Evolutionary conservation across 2,329 filamentous ascomycete species (phyloP).

Genomic region (Nothomitra cinnamomea): DNA sequence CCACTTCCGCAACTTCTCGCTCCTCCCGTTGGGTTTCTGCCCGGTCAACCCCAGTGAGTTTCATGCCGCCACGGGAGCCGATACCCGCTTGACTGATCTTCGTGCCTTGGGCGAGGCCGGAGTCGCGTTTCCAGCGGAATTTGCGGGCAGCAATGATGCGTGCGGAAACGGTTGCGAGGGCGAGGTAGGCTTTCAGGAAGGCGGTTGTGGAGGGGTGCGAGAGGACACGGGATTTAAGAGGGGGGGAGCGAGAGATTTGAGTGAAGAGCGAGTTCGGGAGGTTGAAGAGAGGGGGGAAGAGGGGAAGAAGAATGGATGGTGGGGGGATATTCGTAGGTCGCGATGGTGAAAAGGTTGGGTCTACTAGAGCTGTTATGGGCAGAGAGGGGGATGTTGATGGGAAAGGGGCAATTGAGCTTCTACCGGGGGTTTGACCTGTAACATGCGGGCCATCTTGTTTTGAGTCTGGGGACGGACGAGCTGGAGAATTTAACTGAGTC

Average conservation of each 20-base stretch:
- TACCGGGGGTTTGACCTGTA: not conserved
- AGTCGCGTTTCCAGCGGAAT: constrained; percentile 80
- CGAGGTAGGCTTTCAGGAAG: constrained; percentile 26
- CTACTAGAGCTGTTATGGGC: not conserved
- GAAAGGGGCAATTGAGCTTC: not conserved
- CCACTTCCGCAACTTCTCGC: constrained; percentile 63
- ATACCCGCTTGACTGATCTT: constrained; percentile 54
- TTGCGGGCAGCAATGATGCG: constrained; percentile 72
- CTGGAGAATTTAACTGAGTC: not conserved
- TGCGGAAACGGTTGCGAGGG: constrained; percentile 48
- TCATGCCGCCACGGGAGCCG: constrained; percentile 72
- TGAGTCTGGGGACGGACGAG: not conserved
- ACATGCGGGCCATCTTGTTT: not conserved
- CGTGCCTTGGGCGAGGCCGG: constrained; percentile 71
- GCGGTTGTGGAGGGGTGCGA: constrained; percentile 41
- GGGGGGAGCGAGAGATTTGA: constrained; percentile 56
- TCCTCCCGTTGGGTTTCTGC: constrained; percentile 70
- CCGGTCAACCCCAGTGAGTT: constrained; percentile 72
- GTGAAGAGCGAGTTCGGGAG: constrained; percentile 59
- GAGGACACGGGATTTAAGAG: constrained; percentile 51
- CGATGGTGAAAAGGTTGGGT: constrained; percentile 2
- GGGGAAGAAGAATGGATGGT: constrained; percentile 61
- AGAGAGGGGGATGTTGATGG: not conserved
- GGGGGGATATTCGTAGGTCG: constrained; percentile 72
- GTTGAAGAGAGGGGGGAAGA: constrained; percentile 56